phyloP scores from a whole-genome alignment of 1,139 yeast species.

The Tardiomyces digboiensis region DNA sequence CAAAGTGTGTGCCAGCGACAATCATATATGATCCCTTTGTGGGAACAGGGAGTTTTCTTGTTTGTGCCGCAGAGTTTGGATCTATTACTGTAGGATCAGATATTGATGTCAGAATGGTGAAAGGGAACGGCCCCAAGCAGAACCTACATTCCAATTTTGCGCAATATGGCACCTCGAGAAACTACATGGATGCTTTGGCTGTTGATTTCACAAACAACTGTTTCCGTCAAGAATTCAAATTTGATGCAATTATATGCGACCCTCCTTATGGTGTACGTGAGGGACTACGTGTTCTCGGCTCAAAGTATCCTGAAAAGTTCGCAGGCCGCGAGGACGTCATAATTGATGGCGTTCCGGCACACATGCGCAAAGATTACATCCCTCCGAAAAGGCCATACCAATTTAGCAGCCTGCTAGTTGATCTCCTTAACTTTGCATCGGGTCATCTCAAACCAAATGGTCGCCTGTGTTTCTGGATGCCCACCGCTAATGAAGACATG shows the following conservation, averaged over 20 bases:
- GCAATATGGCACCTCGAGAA: conserved; percentile 52
- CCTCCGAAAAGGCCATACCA: conserved; percentile 92
- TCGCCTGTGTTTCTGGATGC: conserved; percentile 95
- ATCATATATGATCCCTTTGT: conserved; percentile 90
- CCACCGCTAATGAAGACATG: conserved; percentile 86
- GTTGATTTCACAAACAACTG: conserved; percentile 96
- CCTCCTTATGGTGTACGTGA: conserved; percentile 99
- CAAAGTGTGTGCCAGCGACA: conserved; percentile 56
- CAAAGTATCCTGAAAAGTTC: conserved; percentile 50
- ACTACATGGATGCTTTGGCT: conserved; percentile 66
- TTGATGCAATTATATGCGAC: conserved; percentile 87
- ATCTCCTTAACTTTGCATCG: conserved; percentile 64
- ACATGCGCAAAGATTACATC: conserved; percentile 68
- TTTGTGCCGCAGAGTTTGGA: conserved; percentile 83
- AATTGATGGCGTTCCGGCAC: conserved; percentile 74
- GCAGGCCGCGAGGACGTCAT: conserved; percentile 62
- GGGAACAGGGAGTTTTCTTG: conserved; percentile 93
- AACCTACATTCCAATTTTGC: conserved; percentile 60
- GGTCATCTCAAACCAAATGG: conserved; percentile 64
- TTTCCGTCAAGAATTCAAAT: conserved; percentile 46
- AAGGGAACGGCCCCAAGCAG: conserved; percentile 48
- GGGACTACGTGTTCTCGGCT: conserved; percentile 89
- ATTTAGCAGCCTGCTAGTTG: conserved; percentile 65
- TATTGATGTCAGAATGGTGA: conserved; percentile 76
- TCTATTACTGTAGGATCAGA: conserved; percentile 82